A percentile compares a stretch with the other conserved stretches of the same genome.
Conservation (phyloP, 2,329 filamentous ascomycete genomes). For the Stagonosporopsis tanaceti region DNA sequence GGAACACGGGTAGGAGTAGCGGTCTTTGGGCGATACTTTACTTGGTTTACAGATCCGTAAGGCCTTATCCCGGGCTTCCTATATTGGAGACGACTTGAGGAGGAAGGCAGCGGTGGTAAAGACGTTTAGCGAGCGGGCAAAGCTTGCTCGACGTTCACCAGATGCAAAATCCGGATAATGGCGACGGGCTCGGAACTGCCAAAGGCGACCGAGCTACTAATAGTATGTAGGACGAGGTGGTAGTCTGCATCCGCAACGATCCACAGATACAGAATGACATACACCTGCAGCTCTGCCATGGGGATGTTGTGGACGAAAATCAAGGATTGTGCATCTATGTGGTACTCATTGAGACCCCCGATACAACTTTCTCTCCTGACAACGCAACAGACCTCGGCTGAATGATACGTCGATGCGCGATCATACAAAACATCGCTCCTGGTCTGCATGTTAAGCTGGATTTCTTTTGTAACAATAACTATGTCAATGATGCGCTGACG, state of each 20-base stretch:
- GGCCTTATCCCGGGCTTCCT: not conserved
- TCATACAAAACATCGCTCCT: not conserved
- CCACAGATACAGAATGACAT: conserved; percentile 27
- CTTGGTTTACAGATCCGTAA: conserved; percentile 13
- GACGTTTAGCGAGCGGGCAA: conserved; percentile 29
- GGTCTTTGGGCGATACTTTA: conserved; percentile 2
- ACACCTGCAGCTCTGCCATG: conserved; percentile 12
- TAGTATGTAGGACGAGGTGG: conserved; percentile 33
- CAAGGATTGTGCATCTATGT: not conserved
- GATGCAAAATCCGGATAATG: conserved; percentile 18
- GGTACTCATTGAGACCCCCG: conserved; percentile 5
- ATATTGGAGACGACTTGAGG: not conserved
- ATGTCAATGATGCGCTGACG: not conserved
- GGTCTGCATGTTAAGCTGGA: not conserved
- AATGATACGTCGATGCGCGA: not conserved
- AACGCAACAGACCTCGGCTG: conserved; percentile 20
- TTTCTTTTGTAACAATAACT: too few relatives aligned
- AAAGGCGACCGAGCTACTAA: conserved; percentile 31
- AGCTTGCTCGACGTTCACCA: conserved; percentile 27
- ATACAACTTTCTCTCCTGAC: conserved; percentile 27
- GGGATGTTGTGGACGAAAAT: conserved; percentile 14
- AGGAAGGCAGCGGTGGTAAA: conserved; percentile 14
- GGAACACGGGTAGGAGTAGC: conserved; percentile 1
- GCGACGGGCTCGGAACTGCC: conserved; percentile 7
- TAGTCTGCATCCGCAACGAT: conserved; percentile 9